phyloP scores from a whole-genome alignment of 2,329 filamentous ascomycete genomes.

The Pestalotiopsis sp. region DNA sequence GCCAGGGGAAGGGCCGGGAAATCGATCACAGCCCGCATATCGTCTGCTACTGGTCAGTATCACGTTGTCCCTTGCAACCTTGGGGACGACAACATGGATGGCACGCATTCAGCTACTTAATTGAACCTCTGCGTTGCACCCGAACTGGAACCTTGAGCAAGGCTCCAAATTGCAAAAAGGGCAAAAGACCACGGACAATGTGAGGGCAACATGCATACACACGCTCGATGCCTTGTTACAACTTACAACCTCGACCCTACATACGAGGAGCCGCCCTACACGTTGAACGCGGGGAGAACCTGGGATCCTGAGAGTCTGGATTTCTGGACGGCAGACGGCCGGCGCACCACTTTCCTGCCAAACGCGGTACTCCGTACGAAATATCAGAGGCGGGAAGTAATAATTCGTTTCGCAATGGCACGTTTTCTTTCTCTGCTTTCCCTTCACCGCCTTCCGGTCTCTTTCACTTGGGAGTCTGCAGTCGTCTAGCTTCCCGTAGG shows the following conservation, averaged over 20 bases:
- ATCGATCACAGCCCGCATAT: conserved; percentile 1
- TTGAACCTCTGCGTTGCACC: conserved; percentile 11
- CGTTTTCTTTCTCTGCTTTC: background rate
- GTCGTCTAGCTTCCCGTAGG: background rate
- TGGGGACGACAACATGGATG: conserved; percentile 5
- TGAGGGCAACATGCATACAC: background rate
- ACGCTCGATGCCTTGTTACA: background rate
- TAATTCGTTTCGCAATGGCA: background rate
- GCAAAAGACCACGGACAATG: background rate
- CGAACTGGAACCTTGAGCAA: background rate
- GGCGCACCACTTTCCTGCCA: background rate
- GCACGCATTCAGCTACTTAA: conserved; percentile 8
- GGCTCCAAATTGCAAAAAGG: conserved; percentile 4
- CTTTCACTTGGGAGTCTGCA: background rate
- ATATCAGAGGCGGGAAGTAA: background rate
- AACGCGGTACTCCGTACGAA: background rate
- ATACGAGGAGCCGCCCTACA: background rate
- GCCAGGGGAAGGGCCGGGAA: background rate
- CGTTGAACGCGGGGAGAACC: background rate
- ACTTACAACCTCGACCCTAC: background rate
- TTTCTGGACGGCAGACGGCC: background rate
- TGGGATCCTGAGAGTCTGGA: too few relatives aligned
- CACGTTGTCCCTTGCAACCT: background rate
- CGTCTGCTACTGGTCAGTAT: background rate
- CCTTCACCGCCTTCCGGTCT: background rate